Evolutionary conservation across 305 asterid genomes (phyloP).

Genomic region (Fraxinus velutina): DNA sequence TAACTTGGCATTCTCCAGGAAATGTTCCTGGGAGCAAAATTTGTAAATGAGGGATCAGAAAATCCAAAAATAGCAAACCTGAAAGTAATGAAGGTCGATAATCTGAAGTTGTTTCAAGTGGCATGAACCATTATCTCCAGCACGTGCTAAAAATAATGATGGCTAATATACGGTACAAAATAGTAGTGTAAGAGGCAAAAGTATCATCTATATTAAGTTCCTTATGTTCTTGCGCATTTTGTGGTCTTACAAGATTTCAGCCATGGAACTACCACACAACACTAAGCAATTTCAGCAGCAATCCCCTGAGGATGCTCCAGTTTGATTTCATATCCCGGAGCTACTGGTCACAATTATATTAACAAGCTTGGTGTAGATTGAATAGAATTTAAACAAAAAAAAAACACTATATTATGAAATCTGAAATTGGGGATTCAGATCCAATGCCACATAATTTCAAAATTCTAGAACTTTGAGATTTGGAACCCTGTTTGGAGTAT

Average conservation of each 20-base stretch:
- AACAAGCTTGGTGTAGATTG: neutral
- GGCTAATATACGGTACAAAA: neutral
- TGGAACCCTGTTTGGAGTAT: neutral
- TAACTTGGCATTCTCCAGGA: conserved; percentile 75
- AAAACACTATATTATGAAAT: neutral
- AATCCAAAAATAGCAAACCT: neutral
- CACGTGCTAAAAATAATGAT: neutral
- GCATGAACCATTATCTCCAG: neutral
- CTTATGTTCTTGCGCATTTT: neutral
- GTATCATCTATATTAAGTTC: neutral
- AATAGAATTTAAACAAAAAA: neutral
- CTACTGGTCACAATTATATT: neutral
- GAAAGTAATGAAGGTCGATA: neutral
- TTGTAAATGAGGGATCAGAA: neutral
- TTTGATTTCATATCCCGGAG: neutral
- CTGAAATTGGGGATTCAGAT: neutral
- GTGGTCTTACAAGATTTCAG: neutral
- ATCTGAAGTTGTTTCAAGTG: neutral
- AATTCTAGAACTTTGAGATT: neutral
- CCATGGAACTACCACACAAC: neutral
- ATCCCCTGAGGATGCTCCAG: neutral
- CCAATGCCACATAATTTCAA: neutral
- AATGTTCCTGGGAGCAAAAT: conserved; percentile 57
- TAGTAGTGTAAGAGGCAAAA: neutral
- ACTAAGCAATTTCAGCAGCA: neutral